phyloP scores from a whole-genome alignment of 176 grass and related monocot species.

The Eleusine coracana region DNA sequence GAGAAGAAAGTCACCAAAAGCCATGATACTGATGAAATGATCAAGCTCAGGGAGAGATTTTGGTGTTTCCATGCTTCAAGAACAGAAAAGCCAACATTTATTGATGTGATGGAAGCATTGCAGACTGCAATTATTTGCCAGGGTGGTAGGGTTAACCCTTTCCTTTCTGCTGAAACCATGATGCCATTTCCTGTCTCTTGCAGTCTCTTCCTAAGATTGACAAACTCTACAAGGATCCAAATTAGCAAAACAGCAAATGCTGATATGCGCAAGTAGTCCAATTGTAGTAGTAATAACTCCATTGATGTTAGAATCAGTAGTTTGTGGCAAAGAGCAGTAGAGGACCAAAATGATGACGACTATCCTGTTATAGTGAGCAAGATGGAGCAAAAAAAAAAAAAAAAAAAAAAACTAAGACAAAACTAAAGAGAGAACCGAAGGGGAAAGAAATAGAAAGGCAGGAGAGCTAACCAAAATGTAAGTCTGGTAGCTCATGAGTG shows the following conservation, averaged over 20 bases:
- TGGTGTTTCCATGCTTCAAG: conserved; percentile 38
- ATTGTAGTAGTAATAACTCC: conserved; percentile 14
- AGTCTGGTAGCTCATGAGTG: neutral
- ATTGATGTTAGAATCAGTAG: conserved; percentile 19
- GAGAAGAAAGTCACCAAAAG: conserved; percentile 51
- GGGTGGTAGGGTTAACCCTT: neutral
- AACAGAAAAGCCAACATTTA: conserved; percentile 39
- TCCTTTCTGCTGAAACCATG: conserved; percentile 7
- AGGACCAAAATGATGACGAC: neutral
- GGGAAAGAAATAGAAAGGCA: neutral
- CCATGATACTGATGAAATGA: conserved; percentile 54
- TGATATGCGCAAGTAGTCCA: conserved; percentile 42
- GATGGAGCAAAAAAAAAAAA: neutral
- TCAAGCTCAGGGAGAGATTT: conserved; percentile 13
- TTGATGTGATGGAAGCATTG: conserved; percentile 31
- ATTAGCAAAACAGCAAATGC: conserved; percentile 41
- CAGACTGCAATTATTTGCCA: conserved; percentile 36
- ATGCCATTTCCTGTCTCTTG: neutral
- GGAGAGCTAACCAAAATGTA: conserved; percentile 28
- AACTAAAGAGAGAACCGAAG: neutral
- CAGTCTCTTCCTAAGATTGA: conserved; percentile 18
- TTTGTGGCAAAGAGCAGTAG: neutral
- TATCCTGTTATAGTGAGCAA: conserved; percentile 32
- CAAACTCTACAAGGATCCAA: conserved; percentile 43
- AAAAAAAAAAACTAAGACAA: neutral